A percentile compares a stretch with the other conserved stretches of the same genome.
These are phyloP conservation scores for Thielaviopsis euricoi DNA, from an alignment of 2,329 filamentous ascomycete species.

Conservation along the genomic window DNA sequence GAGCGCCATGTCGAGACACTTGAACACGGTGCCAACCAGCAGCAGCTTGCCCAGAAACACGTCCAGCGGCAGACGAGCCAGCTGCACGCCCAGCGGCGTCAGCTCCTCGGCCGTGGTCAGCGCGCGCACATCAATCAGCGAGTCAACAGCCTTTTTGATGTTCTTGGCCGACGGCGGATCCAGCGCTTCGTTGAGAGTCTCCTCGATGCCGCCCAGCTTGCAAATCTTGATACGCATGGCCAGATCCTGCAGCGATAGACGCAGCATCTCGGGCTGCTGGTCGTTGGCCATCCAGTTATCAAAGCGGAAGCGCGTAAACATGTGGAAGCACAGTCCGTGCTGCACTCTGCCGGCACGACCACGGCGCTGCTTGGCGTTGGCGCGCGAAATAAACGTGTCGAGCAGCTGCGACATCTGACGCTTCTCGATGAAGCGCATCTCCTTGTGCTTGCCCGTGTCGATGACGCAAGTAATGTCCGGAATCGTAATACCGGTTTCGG, in stretches of 20 bases:
- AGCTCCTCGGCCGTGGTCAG: slow-evolving; percentile 67
- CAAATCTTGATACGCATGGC: slow-evolving; percentile 96
- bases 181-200: slow-evolving; percentile 71
- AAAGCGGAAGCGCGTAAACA: slow-evolving; percentile 82
- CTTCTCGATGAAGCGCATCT: slow-evolving; percentile 92
- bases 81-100: slow-evolving; percentile 69
- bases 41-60: slow-evolving; percentile 92
- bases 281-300: slow-evolving; percentile 76
- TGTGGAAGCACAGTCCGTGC: slow-evolving; percentile 84
- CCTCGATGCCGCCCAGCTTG: slow-evolving; percentile 83
- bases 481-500: slow-evolving; percentile 96
- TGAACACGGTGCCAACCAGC: slow-evolving; percentile 70
- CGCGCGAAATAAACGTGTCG: slow-evolving; percentile 87
- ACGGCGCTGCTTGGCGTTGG: slow-evolving; percentile 87
- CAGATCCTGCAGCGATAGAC: slow-evolving; percentile 82
- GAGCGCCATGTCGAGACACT: slow-evolving; percentile 78
- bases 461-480: slow-evolving; percentile 95
- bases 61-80: slow-evolving; percentile 79
- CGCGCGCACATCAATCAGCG: slow-evolving; percentile 81
- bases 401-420: slow-evolving; percentile 79
- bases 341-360: slow-evolving; percentile 92
- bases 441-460: slow-evolving; percentile 90
- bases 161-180: slow-evolving; percentile 87
- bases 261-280: slow-evolving; percentile 91
- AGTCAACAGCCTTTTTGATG: slow-evolving; percentile 81